Conservation (phyloP, 805 yeast genomes). For the Henningerozyma blattae region DNA sequence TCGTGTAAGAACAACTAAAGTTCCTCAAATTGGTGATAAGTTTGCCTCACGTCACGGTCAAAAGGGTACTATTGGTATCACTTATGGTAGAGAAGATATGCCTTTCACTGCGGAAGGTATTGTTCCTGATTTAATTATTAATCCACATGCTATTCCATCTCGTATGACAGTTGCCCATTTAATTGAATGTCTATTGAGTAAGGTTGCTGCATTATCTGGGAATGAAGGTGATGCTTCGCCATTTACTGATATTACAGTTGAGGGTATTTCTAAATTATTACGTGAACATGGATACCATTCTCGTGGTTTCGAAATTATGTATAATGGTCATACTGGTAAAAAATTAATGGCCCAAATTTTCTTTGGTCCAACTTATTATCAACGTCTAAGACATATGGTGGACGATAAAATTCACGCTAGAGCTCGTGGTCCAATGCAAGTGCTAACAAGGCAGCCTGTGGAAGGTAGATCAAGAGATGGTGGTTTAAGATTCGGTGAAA, state of each 20-base stretch:
- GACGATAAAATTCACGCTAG: conserved; percentile 98
- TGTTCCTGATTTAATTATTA: conserved; percentile 94
- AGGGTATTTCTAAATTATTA: conserved; percentile 82
- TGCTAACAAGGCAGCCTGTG: conserved; percentile 94
- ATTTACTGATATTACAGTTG: conserved; percentile 96
- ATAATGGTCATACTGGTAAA: conserved; percentile 97
- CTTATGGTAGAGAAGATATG: conserved; percentile 97
- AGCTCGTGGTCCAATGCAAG: conserved; percentile 98
- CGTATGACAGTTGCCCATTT: conserved; percentile 99
- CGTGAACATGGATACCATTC: conserved; percentile 96
- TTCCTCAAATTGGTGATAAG: conserved; percentile 98
- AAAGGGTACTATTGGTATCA: conserved; percentile 99
- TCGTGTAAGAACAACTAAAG: conserved; percentile 96
- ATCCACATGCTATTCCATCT: conserved; percentile 99
- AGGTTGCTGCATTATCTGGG: conserved; percentile 90
- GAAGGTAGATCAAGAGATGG: conserved; percentile 99
- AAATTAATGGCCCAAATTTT: conserved; percentile 95
- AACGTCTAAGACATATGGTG: conserved; percentile 97
- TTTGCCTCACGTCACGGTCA: conserved; percentile 99
- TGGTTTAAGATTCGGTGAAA: conserved; percentile 98
- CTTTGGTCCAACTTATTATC: conserved; percentile 99
- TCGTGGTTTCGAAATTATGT: conserved; percentile 97
- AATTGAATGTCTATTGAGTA: conserved; percentile 92
- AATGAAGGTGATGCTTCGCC: conserved; percentile 99
- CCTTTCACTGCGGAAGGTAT: conserved; percentile 93